Percentiles rank a stretch among this genome's conserved stretches.
These are phyloP conservation scores for Trichosporon asahii DNA, from an alignment of 1,284 basidiomycete genomes.

Conservation along the genomic window DNA sequence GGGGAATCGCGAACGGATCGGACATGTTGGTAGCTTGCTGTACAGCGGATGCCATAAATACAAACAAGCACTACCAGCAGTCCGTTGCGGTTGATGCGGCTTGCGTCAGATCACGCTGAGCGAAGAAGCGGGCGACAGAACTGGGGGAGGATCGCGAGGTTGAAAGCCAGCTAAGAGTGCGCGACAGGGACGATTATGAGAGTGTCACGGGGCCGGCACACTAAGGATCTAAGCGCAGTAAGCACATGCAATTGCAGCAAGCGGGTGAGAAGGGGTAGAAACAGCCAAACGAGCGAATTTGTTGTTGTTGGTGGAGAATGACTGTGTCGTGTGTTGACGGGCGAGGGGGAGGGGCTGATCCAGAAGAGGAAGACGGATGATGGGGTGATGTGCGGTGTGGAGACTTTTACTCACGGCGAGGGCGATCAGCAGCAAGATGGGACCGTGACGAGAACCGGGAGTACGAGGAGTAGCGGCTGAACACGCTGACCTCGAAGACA, in stretches of 20 bases:
- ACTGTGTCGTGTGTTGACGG: not conserved
- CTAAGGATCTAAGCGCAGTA: not conserved
- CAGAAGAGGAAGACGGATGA: not conserved
- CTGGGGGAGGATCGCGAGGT: not conserved
- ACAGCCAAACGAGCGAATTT: not conserved
- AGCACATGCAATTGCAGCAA: not conserved
- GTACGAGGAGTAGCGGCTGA: conserved; percentile 1
- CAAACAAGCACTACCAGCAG: not conserved
- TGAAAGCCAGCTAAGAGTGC: not conserved
- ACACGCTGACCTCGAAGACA: not conserved
- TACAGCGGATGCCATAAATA: conserved; percentile 19
- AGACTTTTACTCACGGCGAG: not conserved
- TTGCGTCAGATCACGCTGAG: not conserved
- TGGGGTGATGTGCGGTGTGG: not conserved
- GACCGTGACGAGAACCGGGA: not conserved
- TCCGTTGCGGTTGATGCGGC: not conserved
- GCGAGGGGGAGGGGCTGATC: not conserved
- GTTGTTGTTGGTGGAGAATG: not conserved
- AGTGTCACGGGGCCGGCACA: not conserved
- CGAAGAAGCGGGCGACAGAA: not conserved
- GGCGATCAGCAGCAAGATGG: not conserved
- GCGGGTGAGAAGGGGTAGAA: not conserved
- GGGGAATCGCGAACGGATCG: conserved; percentile 24
- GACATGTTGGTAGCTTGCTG: conserved; percentile 23
- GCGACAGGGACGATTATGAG: not conserved